Evolutionary conservation across 2,329 filamentous ascomycete genomes (phyloP), one percentile per base, ranked within the genome.

Genomic region (Botrytis elliptica): DNA sequence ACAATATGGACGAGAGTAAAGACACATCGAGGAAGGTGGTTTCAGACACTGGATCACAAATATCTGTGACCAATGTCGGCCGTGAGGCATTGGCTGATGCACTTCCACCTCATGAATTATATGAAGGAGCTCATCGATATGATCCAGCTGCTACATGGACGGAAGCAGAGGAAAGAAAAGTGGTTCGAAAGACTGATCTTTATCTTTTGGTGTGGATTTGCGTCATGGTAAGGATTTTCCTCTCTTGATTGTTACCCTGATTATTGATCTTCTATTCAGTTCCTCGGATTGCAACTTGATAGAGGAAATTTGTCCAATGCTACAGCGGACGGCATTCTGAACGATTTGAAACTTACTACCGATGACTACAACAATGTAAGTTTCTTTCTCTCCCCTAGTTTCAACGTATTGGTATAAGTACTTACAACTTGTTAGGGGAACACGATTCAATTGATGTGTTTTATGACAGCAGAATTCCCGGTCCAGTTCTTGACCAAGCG

Each of bases 231-330:
- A 46, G 29, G 2, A 33, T 25, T 46, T 12, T 52, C 10, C 22
- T n/a, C 2, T n/a, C 12, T n/a, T 33, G 36, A 29, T 40, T 29
- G 10, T 5, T 33, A 20, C 8, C 29, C 49, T 25, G 25, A 25
- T 62, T 38, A 42, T 25, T 68, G 52, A 68, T 22, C 25, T 33
- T n/a, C 6, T 33, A 55, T 55, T n/a, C 49, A 72, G 79, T 90
- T 90, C 79, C 89, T 90, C 75, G 86, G 86, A 1, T 83, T 91
- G 7, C 87, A 91, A 75, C 83, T 90, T 38, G 88, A 91, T 79
- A 83, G 89, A 44, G 86, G 86, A 44, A 91, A 91, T 77, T 83
- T 91, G 14, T 76, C 77, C 7, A 88, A 89, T 77, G 89, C 88
- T 12, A 82, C 88, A 22, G 88, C 87, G 0, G 89, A 82, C 81